phyloP scores from a whole-genome alignment of 2,329 filamentous ascomycete genomes.

The Aureobasidium namibiae region DNA sequence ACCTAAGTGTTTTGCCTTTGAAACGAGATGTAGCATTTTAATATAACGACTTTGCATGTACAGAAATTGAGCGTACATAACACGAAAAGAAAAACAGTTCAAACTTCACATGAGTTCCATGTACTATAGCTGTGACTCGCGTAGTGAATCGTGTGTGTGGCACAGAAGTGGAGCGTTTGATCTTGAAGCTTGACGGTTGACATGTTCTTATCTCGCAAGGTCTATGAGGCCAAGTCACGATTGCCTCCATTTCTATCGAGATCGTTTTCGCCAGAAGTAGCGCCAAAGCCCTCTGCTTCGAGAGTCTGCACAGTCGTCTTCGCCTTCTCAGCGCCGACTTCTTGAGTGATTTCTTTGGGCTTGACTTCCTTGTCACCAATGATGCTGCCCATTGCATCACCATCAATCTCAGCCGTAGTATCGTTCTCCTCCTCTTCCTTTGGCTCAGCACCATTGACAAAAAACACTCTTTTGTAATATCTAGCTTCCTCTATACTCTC shows the following conservation, averaged over 20 bases:
- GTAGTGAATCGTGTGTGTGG: neutral
- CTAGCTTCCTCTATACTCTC: conserved; percentile 90
- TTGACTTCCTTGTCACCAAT: conserved; percentile 47
- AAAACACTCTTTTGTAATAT: conserved; percentile 69
- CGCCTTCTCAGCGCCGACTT: conserved; percentile 22
- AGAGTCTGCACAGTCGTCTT: neutral
- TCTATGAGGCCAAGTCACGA: neutral
- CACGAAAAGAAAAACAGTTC: conserved; percentile 3
- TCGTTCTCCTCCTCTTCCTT: neutral
- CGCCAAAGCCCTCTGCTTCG: neutral
- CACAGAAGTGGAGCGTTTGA: neutral
- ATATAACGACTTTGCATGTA: conserved; percentile 11
- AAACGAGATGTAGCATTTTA: neutral
- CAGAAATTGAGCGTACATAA: neutral
- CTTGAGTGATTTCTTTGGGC: conserved; percentile 45
- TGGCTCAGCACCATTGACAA: conserved; percentile 30
- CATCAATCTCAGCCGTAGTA: neutral
- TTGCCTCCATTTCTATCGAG: neutral
- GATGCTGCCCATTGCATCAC: conserved; percentile 39
- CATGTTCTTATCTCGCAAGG: neutral
- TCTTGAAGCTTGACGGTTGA: neutral
- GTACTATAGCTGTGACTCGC: neutral
- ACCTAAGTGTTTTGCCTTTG: conserved; percentile 49
- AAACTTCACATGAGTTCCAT: neutral
- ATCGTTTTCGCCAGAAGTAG: neutral